phyloP scores from a whole-genome alignment of 1,139 yeast genomes.

The Geotrichum europaeum region DNA sequence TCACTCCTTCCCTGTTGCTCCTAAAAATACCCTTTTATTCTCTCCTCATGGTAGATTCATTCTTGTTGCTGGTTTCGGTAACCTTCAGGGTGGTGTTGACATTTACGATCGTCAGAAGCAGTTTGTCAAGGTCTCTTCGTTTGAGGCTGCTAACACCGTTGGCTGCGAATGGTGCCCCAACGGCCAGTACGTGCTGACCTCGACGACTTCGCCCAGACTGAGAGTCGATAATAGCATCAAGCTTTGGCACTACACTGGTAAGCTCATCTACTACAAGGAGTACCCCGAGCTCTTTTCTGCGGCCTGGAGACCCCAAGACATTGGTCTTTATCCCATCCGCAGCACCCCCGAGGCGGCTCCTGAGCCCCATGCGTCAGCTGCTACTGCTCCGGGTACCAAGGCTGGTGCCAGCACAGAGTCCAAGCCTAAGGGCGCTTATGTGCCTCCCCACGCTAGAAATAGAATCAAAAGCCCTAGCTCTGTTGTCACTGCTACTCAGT shows the following conservation, averaged over 20 bases:
- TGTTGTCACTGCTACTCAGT: constrained; percentile 33
- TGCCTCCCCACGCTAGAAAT: constrained; percentile 88
- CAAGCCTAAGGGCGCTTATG: constrained; percentile 79
- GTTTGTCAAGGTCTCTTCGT: constrained; percentile 69
- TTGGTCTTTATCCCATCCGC: constrained; percentile 54
- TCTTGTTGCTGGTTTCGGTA: constrained; percentile 95
- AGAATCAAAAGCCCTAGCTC: constrained; percentile 30
- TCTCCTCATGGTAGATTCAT: constrained; percentile 93
- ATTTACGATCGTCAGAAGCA: constrained; percentile 89
- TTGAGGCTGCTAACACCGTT: constrained; percentile 90
- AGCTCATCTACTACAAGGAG: constrained; percentile 69
- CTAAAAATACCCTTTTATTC: constrained; percentile 83
- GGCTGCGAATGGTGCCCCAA: constrained; percentile 99
- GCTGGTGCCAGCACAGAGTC: constrained; percentile 22
- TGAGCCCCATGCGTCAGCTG: constrained; percentile 55
- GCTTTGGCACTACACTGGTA: constrained; percentile 89
- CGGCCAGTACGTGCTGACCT: constrained; percentile 87
- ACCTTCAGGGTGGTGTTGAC: constrained; percentile 93
- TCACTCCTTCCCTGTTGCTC: constrained; percentile 76
- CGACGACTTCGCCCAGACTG: constrained; percentile 94
- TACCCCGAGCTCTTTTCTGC: constrained; percentile 74
- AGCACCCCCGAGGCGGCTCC: constrained; percentile 50
- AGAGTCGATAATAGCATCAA: constrained; percentile 95
- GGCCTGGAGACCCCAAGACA: constrained; percentile 77
- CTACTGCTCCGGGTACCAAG: constrained; percentile 34